Base-by-base conservation (phyloP, 1,139 yeast genomes). In the Nakaseomyces uthaithaninus region DNA sequence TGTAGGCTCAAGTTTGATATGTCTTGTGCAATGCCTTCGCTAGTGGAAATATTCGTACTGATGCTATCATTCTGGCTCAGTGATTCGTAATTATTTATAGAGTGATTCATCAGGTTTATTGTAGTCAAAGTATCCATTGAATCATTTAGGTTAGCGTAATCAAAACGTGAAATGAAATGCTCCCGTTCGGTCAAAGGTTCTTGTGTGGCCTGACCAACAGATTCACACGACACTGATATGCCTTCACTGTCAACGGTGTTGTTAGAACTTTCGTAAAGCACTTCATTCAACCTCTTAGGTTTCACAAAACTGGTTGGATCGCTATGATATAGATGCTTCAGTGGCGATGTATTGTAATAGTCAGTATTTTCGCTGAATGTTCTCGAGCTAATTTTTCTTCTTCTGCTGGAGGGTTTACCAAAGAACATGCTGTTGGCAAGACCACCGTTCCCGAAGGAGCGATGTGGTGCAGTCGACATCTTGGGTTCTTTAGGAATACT, bases 311-410 rank as follows among this genome's bases (percentile, higher is more conserved):
- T 38, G 4, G 46, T 40, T 7, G 42, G 37, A 26, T 47, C 50
- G 39, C 48, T 48, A 42, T 53, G 58, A 42, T 48, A 54, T 15
- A 52, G 38, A 38, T 54, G 57, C 27, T 52, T 55, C 38, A 55
- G 40, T 3, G 61, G 60, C 10, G 59, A 55, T 4, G 55, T 49
- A 39, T 57, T 55, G 37, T 46, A 57, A 38, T 54, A 55, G 37
- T 55, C 59, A 3, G 59, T 55, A 27, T 53, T 51, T 10, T 55
- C 56, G 25, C 52, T 51, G 27, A 56, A 54, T 26, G 45, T 49
- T 31, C 59, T 45, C 7, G 54, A 23, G 27, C 39, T 18, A n/a
- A 24, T 7, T 20, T 27, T 1, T 24, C 36, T 14, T 17, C 35
- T 16, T 30, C 37, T 27, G 12, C 33, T 28, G 18, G 11, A 8